These are phyloP conservation scores for Mortierella claussenii DNA, from an alignment of 192 early-diverging fungal genomes.

Conservation along the genomic window DNA sequence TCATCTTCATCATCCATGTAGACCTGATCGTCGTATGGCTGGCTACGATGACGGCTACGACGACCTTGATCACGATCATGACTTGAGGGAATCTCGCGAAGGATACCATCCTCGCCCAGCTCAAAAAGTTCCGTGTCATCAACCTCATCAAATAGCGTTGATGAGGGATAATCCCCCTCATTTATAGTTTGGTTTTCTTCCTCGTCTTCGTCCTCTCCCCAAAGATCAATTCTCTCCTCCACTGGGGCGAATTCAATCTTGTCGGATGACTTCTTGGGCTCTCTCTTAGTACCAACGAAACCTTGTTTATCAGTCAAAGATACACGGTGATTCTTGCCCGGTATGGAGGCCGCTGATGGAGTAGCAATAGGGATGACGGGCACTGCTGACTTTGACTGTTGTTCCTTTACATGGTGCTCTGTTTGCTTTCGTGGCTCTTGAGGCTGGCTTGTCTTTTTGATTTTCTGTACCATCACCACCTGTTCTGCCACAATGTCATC, in stretches of 20 bases:
- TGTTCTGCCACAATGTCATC: conserved; percentile 3
- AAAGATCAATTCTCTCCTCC: conserved; percentile 12
- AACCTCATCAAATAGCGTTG: conserved; percentile 41
- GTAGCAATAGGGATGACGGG: too few species aligned
- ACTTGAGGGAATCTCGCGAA: conserved; percentile 3
- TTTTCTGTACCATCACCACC: too few species aligned
- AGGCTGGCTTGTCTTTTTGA: too few species aligned
- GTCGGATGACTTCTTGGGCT: background rate
- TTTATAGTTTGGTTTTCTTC: conserved; percentile 29
- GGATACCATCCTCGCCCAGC: conserved; percentile 32
- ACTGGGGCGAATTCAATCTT: background rate
- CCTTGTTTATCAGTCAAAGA: background rate
- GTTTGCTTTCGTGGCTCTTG: too few species aligned
- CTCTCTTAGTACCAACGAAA: background rate
- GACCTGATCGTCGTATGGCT: background rate
- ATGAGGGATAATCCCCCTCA: conserved; percentile 40
- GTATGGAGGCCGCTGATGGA: too few species aligned
- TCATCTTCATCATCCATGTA: background rate
- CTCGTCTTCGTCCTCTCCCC: conserved; percentile 11
- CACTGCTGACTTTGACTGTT: conserved; percentile 3
- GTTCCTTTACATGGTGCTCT: too few species aligned
- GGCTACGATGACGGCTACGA: background rate
- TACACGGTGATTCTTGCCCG: too few species aligned
- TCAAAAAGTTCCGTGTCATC: conserved; percentile 28
- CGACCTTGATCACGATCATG: background rate